Evolutionary conservation across 2,329 filamentous ascomycete species (phyloP).

Genomic region (Hypoxylon sp.): DNA sequence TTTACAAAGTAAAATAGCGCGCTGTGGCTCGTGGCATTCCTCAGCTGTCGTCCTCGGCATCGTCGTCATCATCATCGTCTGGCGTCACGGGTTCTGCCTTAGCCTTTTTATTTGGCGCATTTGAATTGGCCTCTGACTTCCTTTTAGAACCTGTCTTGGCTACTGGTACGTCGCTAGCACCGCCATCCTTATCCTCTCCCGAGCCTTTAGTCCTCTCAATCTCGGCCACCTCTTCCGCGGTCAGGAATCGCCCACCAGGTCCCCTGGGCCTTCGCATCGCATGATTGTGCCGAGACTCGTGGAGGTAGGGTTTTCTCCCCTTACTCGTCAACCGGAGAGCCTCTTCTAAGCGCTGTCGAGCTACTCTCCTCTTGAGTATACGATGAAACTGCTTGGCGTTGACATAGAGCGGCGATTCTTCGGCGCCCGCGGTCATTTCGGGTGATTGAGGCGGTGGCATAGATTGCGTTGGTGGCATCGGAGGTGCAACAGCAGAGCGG

Average conservation of each 20-base stretch:
- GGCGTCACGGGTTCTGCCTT: constrained; percentile 58
- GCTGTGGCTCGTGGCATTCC: constrained; percentile 31
- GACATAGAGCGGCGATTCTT: constrained; percentile 96
- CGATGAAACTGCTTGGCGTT: constrained; percentile 99
- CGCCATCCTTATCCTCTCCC: constrained; percentile 54
- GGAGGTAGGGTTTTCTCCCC: constrained; percentile 94
- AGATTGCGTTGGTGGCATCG: constrained; percentile 71
- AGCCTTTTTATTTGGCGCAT: constrained; percentile 64
- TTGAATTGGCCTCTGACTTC: constrained; percentile 66
- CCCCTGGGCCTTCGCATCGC: constrained; percentile 96
- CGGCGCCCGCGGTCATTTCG: constrained; percentile 78
- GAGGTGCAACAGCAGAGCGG: constrained; percentile 65
- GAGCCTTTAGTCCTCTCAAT: constrained; percentile 77
- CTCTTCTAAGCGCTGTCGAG: constrained; percentile 93
- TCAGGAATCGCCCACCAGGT: constrained; percentile 94
- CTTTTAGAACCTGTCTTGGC: constrained; percentile 65
- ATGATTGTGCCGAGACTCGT: constrained; percentile 97
- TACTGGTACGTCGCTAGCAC: constrained; percentile 46
- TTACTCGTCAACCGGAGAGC: constrained; percentile 92
- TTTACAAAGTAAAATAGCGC: constrained; percentile 46
- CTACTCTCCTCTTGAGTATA: constrained; percentile 93
- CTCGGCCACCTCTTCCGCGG: constrained; percentile 92
- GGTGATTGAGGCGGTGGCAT: constrained; percentile 80
- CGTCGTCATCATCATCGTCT: constrained; percentile 60
- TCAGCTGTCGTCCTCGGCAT: constrained; percentile 58